Conservation (phyloP, 805 yeast species). For the Starmera quercuum region DNA sequence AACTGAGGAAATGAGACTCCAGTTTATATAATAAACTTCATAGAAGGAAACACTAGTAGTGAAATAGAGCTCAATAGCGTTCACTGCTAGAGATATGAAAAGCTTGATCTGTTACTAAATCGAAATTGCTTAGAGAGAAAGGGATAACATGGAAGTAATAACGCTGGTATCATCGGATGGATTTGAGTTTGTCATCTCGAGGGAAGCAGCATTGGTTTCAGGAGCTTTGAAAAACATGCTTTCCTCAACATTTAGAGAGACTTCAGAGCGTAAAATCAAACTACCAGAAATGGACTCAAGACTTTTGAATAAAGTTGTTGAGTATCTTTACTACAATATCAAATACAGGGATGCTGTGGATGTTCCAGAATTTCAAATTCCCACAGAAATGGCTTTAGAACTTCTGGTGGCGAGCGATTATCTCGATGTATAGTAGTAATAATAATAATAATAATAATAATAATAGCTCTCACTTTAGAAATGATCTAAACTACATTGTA, state of each 20-base stretch:
- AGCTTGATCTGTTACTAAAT: too few relatives aligned
- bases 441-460: too few relatives aligned
- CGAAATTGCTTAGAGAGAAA: too few relatives aligned
- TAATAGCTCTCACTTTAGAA: too few relatives aligned
- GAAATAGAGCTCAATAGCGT: too few relatives aligned
- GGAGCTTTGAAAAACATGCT: constrained; percentile 57
- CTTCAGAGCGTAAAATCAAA: constrained; percentile 43
- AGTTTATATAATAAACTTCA: too few relatives aligned
- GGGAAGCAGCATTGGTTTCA: constrained; percentile 72
- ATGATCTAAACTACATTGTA: too few relatives aligned
- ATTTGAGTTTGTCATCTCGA: constrained; percentile 48
- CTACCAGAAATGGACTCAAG: constrained; percentile 62
- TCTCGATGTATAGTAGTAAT: constrained; percentile 44
- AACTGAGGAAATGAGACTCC: too few relatives aligned
- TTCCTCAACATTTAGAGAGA: constrained; percentile 50
- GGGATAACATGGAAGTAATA: constrained; percentile 36
- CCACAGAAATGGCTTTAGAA: constrained; percentile 91
- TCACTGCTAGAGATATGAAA: too few relatives aligned
- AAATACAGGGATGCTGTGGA: constrained; percentile 57
- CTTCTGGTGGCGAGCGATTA: constrained; percentile 89
- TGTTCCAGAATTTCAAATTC: constrained; percentile 82
- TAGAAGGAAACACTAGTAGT: too few relatives aligned
- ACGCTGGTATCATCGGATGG: constrained; percentile 72
- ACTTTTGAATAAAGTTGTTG: constrained; percentile 72
- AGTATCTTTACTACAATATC: constrained; percentile 70